A percentile compares a stretch with the other conserved stretches of the same genome.
phyloP scores from a whole-genome alignment of 495 filamentous ascomycete genomes.

The Hyaloscypha finlandica region DNA sequence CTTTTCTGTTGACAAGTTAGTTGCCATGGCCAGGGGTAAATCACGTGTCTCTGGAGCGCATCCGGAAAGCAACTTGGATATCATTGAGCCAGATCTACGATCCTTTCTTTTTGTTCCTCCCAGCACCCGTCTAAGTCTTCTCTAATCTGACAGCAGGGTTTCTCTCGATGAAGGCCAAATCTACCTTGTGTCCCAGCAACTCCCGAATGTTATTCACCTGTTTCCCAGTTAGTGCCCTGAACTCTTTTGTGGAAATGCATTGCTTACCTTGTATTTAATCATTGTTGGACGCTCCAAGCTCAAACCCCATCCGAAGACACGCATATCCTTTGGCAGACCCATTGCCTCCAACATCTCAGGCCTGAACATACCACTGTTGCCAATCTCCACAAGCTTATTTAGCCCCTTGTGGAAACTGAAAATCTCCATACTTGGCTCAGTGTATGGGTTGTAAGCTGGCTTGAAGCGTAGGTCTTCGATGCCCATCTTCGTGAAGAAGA shows the following conservation, averaged over 20 bases:
- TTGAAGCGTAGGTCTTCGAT: constrained; percentile 88
- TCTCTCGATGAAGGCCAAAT: constrained; percentile 76
- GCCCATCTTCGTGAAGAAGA: constrained; percentile 96
- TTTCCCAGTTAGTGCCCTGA: constrained; percentile 5
- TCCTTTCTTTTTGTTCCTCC: constrained; percentile 13
- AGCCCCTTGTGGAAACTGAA: constrained; percentile 91
- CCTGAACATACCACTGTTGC: constrained; percentile 97
- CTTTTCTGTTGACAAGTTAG: no score
- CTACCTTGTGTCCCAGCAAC: constrained; percentile 81
- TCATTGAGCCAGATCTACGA: neutral
- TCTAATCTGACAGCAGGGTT: constrained; percentile 84
- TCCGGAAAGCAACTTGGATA: neutral
- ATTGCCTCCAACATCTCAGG: constrained; percentile 86
- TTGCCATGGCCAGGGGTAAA: neutral
- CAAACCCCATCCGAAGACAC: constrained; percentile 89
- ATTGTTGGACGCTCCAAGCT: constrained; percentile 93
- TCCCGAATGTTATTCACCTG: constrained; percentile 70
- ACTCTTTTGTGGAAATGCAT: neutral
- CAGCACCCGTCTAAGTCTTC: constrained; percentile 41
- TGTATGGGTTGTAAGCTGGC: constrained; percentile 97
- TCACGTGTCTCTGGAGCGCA: neutral
- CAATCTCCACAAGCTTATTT: constrained; percentile 92
- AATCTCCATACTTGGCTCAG: constrained; percentile 97
- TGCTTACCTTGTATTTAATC: constrained; percentile 84
- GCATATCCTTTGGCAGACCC: constrained; percentile 84